Evolutionary conservation across 2,329 filamentous ascomycete species (phyloP).

Genomic region (Sporothrix brunneoviolacea): DNA sequence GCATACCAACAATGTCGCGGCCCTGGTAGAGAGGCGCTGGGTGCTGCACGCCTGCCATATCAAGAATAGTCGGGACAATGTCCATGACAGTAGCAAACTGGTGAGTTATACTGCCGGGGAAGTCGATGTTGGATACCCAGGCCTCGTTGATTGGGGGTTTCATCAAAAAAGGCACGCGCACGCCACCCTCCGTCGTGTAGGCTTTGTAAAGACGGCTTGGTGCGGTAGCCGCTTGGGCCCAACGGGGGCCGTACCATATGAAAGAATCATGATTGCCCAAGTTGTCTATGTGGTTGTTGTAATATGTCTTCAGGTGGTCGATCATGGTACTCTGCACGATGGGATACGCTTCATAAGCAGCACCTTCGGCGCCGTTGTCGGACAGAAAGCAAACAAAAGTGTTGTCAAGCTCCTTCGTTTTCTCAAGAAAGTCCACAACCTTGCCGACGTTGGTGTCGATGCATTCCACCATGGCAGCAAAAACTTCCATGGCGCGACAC

Average conservation of each 20-base stretch:
- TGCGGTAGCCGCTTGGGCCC: conserved; percentile 35
- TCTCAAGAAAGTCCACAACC: conserved; percentile 48
- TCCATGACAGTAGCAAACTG: no score
- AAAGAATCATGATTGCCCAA: conserved; percentile 48
- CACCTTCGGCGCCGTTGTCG: conserved; percentile 17
- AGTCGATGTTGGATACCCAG: no score
- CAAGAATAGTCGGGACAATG: no score
- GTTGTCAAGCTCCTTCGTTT: conserved; percentile 53
- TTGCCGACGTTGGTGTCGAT: conserved; percentile 56
- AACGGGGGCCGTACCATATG: conserved; percentile 51
- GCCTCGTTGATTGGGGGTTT: no score
- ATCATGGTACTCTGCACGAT: conserved; percentile 18
- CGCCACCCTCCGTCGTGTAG: conserved; percentile 35
- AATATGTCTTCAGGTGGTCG: conserved; percentile 39
- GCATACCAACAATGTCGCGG: no score
- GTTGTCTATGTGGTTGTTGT: conserved; percentile 50
- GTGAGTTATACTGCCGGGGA: no score
- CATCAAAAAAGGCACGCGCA: no score
- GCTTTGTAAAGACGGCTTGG: conserved; percentile 26
- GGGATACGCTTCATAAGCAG: conserved; percentile 15
- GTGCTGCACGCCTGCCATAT: no score
- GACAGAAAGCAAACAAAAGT: conserved; percentile 30
- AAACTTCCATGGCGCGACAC: conserved; percentile 52
- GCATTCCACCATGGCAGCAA: conserved; percentile 57
- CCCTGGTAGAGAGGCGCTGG: no score